Evolutionary conservation across 2,329 filamentous ascomycete species (phyloP), one percentile per base, ranked within the genome.

Genomic region (Chaetomiaceae sp.): DNA sequence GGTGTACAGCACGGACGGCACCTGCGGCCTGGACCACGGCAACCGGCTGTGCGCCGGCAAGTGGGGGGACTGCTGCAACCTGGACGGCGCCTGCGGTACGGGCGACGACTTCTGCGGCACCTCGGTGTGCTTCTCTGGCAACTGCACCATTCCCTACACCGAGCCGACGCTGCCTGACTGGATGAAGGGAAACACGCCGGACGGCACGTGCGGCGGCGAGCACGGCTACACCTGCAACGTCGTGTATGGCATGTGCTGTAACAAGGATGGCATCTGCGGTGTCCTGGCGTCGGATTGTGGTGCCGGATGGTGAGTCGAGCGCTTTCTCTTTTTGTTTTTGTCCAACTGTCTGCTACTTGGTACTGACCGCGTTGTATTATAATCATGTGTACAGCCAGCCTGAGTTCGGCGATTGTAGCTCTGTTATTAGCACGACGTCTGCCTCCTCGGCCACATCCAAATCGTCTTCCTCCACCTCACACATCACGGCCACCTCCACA

Each of bases 1-100:
- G 7, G 51, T 61, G 15, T 72, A 64, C 42, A 67, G 62, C 20
- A 66, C 63, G 1, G 67, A 71, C 54, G 71, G 70, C n/a, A 66
- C 48, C 5, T 73, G 69, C 54, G 69, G 69, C 36, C 50, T 48
- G 3, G 20, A 60, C 5, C 51, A 71, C 56, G 63, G 63, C 20
- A 56, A 61, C 42, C 63, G 58, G 6, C 38, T 61, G 17, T 73
- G 70, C 47, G 66, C 57, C 3, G 67, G 66, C 14, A 62, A 61
- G 55, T 69, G 64, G 65, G 67, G 67, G 1, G 56, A 64, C 53
- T 70, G 66, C 53, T 69, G 66, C 58, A 62, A 56, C 43, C 27
- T 60, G 8, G 44, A 63, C 19, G 65, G 67, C 50, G 17, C 34
- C 9, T 50, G 37, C 25, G 47, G 47, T 29, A 50, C 47, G 3